Base-by-base conservation (phyloP, 2,329 filamentous ascomycete species). In the Dactylellina parvicollis region DNA sequence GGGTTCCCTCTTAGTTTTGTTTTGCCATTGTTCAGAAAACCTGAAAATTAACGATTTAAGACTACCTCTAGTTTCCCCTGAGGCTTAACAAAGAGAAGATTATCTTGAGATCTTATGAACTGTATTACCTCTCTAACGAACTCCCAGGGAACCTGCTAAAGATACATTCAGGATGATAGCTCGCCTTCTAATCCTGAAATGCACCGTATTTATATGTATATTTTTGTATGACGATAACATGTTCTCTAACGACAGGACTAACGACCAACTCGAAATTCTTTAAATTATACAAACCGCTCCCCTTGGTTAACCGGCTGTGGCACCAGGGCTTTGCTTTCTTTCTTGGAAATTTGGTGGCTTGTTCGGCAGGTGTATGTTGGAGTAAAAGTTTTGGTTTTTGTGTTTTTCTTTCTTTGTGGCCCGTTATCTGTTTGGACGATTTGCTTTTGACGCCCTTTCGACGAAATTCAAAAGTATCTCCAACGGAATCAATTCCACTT, bases 21-120 rank as follows among this genome's bases (percentile, higher is more conserved):
- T 50, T 50, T 50, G 2, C 22, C n/a, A 30, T 50, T n/a, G 18
- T 54, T 9, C n/a, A 30, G 14, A 49, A 49, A 26, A 26, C 44
- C 14, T 22, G 18, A 49, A 12, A 14, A 49, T 49, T 49, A 26
- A 14, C 8, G 3, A 3, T 49, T 12, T n/a, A n/a, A 49, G 2
- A 3, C 40, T 44, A 12, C 22, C 16, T 34, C 30, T 14, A 34
- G 30, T 14, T 34, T 34, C 30, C 14, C 12, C n/a, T 22, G 5
- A 8, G 5, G 16, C 4, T 4, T 10, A 7, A 4, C 16, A 46
- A 9, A 56, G n/a, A 47, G n/a, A 47, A 47, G 34, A 22, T 26
- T 22, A 32, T 36, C 26, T 47, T 65, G 50, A 66, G 30, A 57
- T 36, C 44, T 28, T 56, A 66, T 49, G 26, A 55, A 50, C 54